Evolutionary conservation across 441 rosid genomes (phyloP).

Genomic region (Isatis lusitanica): DNA sequence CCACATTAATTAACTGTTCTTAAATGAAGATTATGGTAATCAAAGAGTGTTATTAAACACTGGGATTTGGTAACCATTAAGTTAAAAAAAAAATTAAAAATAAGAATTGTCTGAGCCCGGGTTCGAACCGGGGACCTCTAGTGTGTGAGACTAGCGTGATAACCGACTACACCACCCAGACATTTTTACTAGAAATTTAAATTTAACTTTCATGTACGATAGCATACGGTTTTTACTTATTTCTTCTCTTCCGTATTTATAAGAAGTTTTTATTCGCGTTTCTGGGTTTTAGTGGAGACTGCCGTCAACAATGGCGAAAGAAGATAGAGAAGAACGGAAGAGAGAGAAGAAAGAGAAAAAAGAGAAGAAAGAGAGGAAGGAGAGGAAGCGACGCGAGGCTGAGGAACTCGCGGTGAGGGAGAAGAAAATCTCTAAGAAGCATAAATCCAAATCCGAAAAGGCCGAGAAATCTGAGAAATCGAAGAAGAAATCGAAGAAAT

Average conservation of each 20-base stretch:
- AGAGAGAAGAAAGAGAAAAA: constrained; percentile 25
- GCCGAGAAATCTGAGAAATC: constrained; percentile 19
- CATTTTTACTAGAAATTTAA: background rate
- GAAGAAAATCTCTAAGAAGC: constrained; percentile 41
- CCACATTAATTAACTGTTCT: background rate
- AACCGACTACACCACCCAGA: constrained; percentile 99
- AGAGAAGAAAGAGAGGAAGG: constrained; percentile 39
- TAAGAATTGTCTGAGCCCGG: background rate
- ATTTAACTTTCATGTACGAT: fast-evolving
- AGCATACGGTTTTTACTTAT: background rate
- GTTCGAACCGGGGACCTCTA: constrained; percentile 72
- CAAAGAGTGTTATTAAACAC: background rate
- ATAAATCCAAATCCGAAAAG: constrained; percentile 30
- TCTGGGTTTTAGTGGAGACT: background rate
- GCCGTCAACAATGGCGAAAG: constrained; percentile 41
- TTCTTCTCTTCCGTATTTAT: too few relatives aligned
- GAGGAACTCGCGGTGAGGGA: constrained; percentile 28
- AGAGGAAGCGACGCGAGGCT: constrained; percentile 27
- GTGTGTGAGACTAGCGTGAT: constrained; percentile 99
- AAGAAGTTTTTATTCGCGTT: background rate
- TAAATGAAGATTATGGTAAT: background rate
- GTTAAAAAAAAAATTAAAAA: background rate
- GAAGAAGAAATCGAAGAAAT: constrained; percentile 25
- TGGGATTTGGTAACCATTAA: background rate
- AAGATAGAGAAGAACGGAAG: constrained; percentile 42